Percentiles rank a stretch among this genome's conserved stretches.
Conservation (phyloP, 179 eudicot genomes). For the Drosera spatulata region DNA sequence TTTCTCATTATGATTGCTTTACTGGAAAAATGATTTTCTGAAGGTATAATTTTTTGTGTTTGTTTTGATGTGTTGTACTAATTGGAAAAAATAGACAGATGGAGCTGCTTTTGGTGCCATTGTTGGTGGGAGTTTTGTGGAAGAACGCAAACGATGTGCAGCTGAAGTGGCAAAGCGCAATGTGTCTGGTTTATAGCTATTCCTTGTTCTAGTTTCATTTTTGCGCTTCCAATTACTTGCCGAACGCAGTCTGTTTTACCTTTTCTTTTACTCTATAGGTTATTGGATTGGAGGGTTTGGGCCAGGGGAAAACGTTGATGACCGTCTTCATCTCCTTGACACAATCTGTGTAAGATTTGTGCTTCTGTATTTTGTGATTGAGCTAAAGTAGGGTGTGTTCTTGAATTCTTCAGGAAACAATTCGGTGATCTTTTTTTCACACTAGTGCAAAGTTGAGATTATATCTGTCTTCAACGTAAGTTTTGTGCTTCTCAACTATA, state of each 20-base stretch:
- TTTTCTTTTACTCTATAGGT: constrained; percentile 25
- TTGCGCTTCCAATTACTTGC: not conserved
- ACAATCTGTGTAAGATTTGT: constrained; percentile 40
- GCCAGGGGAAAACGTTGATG: constrained; percentile 62
- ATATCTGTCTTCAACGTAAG: too few relatives aligned
- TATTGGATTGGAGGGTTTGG: constrained; percentile 85
- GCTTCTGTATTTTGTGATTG: not conserved
- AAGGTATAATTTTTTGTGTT: too few relatives aligned
- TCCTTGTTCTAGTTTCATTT: not conserved
- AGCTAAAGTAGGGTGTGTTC: too few relatives aligned
- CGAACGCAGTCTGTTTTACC: not conserved
- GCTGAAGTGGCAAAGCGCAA: constrained; percentile 61
- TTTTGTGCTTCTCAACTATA: too few relatives aligned
- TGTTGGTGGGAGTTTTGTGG: constrained; percentile 66
- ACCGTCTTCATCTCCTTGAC: constrained; percentile 47
- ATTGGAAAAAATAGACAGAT: constrained; percentile 35
- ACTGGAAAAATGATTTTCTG: too few relatives aligned
- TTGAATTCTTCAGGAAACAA: too few relatives aligned
- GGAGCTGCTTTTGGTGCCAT: constrained; percentile 68
- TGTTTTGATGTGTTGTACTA: constrained; percentile 6
- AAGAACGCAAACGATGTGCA: constrained; percentile 59
- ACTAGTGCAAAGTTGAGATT: too few relatives aligned
- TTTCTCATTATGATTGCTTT: too few relatives aligned
- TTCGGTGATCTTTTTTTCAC: too few relatives aligned
- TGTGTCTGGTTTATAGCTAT: constrained; percentile 43